A percentile compares a stretch with the other conserved stretches of the same genome.
phyloP scores from a whole-genome alignment of 768 basidiomycete genomes.

The Ramaria sp. region DNA sequence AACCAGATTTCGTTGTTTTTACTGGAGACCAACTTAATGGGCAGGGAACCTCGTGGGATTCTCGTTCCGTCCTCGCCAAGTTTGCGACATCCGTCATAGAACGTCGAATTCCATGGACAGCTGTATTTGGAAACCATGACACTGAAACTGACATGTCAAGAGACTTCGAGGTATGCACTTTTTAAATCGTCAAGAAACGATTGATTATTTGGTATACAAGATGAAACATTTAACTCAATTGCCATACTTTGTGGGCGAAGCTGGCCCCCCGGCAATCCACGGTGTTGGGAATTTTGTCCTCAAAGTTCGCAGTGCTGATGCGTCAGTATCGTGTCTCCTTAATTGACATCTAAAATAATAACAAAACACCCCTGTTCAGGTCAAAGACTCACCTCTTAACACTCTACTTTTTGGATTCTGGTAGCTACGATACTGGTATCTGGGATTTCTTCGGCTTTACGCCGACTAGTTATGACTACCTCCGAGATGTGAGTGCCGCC shows the following conservation, averaged over 20 bases:
- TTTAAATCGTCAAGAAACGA: not conserved
- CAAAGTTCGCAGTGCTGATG: conserved; percentile 74
- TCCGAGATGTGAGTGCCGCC: conserved; percentile 44
- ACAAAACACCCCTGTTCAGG: conserved; percentile 23
- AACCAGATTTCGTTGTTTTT: conserved; percentile 88
- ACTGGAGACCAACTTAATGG: conserved; percentile 84
- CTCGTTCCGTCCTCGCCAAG: conserved; percentile 80
- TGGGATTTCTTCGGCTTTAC: conserved; percentile 51
- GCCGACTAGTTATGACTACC: conserved; percentile 79
- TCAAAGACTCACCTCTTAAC: conserved; percentile 85
- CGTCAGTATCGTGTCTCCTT: conserved; percentile 37
- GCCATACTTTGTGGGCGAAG: conserved; percentile 75
- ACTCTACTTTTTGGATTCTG: conserved; percentile 86
- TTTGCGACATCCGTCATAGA: conserved; percentile 70
- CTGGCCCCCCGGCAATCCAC: conserved; percentile 75
- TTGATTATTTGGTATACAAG: not conserved
- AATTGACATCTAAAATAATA: not conserved
- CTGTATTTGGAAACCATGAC: conserved; percentile 93
- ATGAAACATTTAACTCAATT: conserved; percentile 56
- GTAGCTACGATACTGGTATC: conserved; percentile 54
- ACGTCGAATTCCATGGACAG: conserved; percentile 78
- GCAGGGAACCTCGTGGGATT: conserved; percentile 82
- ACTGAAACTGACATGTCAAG: conserved; percentile 55
- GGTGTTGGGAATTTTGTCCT: conserved; percentile 89
- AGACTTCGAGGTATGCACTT: conserved; percentile 18